Evolutionary conservation across 441 rosid genomes (phyloP), one percentile per base, ranked within the genome.

Genomic region (Gossypium gossypioides): DNA sequence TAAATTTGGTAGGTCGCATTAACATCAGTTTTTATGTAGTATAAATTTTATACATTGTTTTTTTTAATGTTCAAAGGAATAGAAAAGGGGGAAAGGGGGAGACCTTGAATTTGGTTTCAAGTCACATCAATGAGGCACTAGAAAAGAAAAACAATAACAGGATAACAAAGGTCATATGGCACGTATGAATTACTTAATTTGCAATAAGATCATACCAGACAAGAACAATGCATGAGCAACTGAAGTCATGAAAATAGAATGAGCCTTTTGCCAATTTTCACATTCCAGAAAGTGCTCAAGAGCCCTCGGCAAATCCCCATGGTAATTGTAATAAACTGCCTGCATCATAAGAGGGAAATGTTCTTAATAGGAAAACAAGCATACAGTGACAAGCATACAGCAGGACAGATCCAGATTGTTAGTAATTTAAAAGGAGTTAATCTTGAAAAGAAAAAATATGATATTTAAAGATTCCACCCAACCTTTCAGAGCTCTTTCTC

Each of bases 251-350:
- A 89, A 91, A 74, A 89, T 88, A 61, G 89, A 83, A 86, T 91
- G 98, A 85, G 97, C 96, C 75, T 80, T 92, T 71, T 87, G 96
- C 99, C 98, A 95, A 78, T 86, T 86, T 74, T 82, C 85, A 84
- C 96, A 88, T 80, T 84, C 83, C 69, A 95, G 84, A 75, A 83
- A 92, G 82, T 95, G 93, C 72, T 92, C 97, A 44, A 95, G 89
- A 79, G 96, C 97, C 86, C 87, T 87, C 10, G 75, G 67, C 58
- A 86, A 80, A 81, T 96, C 86, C 71, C 92, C 88, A 29, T 83
- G 78, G 83, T 90, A 93, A 83, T 77, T 84, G 81, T 72, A 81
- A 82, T 87, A 93, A 58, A 34, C 86, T 52, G 97, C 98, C 98
- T 93, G 90, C 81, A 82, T 51, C 29, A 75, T 78, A 46, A 4